Percentiles rank a stretch among this genome's conserved stretches.
Conservation (phyloP, 257 asterid genomes). For the Ligustrum vulgare region DNA sequence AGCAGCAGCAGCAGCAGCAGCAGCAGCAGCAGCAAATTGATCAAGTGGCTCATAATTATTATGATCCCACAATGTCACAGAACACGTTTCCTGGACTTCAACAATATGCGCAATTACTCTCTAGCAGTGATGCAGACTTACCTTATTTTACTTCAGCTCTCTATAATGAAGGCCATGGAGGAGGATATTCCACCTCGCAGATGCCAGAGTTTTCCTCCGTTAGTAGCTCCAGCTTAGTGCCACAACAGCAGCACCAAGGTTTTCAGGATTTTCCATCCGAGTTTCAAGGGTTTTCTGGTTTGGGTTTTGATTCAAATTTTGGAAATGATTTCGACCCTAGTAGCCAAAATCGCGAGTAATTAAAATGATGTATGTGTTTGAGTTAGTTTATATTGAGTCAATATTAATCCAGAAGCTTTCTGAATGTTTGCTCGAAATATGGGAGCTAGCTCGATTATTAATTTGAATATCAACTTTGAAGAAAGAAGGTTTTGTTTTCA, state of each 20-base stretch:
- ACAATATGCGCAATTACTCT: conserved; percentile 68
- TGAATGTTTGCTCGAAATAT: too few species aligned
- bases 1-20: too few species aligned
- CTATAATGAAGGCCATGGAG: conserved; percentile 25
- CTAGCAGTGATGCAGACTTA: conserved; percentile 62
- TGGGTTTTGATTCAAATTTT: conserved; percentile 23
- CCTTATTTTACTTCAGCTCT: conserved; percentile 58
- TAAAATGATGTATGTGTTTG: background rate
- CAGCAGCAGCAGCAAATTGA: background rate
- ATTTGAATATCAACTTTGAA: too few species aligned
- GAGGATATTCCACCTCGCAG: conserved; percentile 10
- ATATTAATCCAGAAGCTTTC: too few species aligned
- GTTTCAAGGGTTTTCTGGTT: conserved; percentile 31
- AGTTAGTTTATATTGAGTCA: background rate
- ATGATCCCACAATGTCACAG: conserved; percentile 22
- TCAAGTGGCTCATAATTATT: background rate
- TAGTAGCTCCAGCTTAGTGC: background rate
- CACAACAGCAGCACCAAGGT: conserved; percentile 23
- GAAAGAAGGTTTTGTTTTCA: too few species aligned
- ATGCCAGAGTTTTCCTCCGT: conserved; percentile 9
- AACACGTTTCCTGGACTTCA: conserved; percentile 62
- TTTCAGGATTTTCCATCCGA: conserved; percentile 2
- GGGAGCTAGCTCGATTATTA: too few species aligned
- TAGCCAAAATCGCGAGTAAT: conserved; percentile 21
- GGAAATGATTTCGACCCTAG: conserved; percentile 39